Evolutionary conservation across 139 green algal genomes (phyloP), one percentile per base, ranked within the genome.

Genomic region (Pleodorina starrii): DNA sequence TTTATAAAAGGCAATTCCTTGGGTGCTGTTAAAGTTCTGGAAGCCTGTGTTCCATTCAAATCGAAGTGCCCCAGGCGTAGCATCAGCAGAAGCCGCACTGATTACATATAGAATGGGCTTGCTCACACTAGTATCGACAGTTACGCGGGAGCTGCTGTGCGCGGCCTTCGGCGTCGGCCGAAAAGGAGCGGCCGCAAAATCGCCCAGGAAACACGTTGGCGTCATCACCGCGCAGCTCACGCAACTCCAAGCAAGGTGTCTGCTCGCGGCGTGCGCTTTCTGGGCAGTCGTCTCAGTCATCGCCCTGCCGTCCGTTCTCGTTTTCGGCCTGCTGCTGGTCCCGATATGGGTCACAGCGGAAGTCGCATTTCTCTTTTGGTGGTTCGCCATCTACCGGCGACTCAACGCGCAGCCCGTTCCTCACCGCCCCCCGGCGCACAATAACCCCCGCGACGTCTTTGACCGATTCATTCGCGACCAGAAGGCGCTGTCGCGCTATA

Each of bases 401-500:
- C 50, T 90, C 10, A 90, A 90, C 73, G 66, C 72, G 0, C 86
- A 90, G 54, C 86, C 86, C 12, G 51, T 66, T 32, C 40, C 32
- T 14, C 50, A 86, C 48, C 69, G 71, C 16, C 86, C 86, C 9
- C 35, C 48, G 23, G n/a, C 54, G 35, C 29, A 87, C 40, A 36
- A 75, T 19, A 32, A 87, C 54, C 79, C 88, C 6, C 79, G 88
- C 4, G 6, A 75, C 2, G 88, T 81, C 25, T 91, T 93, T 91
- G 79, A 91, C 23, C 80, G 85, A 0, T 89, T 91, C 48, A 69
- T 86, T 11, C 11, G 11, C 3, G 40, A 72, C 11, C 63, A 69
- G 57, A 42, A 42, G 21, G 17, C 68, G n/a, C 43, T 88, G n/a
- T 72, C 35, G 1, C 71, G 74, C 36, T 90, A 87, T 21, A 77